Evolutionary conservation across 495 filamentous ascomycete genomes (phyloP).

Genomic region (Tuber magnatum): DNA sequence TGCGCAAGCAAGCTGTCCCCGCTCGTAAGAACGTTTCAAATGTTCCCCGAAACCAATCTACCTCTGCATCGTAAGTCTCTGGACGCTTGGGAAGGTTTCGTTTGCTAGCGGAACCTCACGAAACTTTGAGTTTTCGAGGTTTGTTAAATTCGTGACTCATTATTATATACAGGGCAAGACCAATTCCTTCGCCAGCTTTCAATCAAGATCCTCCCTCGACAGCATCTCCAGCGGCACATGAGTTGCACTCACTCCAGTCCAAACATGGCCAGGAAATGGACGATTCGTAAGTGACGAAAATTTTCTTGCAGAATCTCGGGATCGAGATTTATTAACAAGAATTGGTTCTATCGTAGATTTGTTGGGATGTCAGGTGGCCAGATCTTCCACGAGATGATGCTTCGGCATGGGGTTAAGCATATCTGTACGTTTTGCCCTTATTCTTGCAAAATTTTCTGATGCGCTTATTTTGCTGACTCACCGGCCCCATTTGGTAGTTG

Average conservation of each 20-base stretch:
- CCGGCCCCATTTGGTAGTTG: slow-evolving; percentile 45
- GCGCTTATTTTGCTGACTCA: slow-evolving; percentile 19
- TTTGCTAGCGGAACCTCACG: neutral
- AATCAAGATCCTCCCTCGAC: slow-evolving; percentile 54
- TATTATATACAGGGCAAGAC: slow-evolving; percentile 43
- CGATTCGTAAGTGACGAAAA: slow-evolving; percentile 54
- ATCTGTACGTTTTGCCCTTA: slow-evolving; percentile 58
- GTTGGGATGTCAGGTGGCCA: slow-evolving; percentile 92
- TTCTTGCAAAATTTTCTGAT: slow-evolving; percentile 14
- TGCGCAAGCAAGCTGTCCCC: slow-evolving; percentile 17
- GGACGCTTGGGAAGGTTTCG: neutral
- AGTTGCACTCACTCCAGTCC: slow-evolving; percentile 65
- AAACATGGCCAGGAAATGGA: slow-evolving; percentile 61
- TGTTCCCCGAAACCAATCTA: slow-evolving; percentile 34
- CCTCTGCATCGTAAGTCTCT: slow-evolving; percentile 31
- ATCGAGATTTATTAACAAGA: slow-evolving; percentile 19
- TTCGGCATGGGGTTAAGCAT: slow-evolving; percentile 82
- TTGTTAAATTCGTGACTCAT: slow-evolving; percentile 29
- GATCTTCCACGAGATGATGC: slow-evolving; percentile 99
- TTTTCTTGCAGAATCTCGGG: slow-evolving; percentile 17
- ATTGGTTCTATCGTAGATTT: slow-evolving; percentile 54
- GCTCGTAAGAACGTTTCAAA: slow-evolving; percentile 21
- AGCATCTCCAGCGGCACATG: slow-evolving; percentile 45
- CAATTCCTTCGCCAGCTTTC: slow-evolving; percentile 64
- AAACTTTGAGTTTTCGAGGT: neutral